Base-by-base conservation (phyloP, 2,329 filamentous ascomycete genomes). In the Cladosporium cucumerinum region DNA sequence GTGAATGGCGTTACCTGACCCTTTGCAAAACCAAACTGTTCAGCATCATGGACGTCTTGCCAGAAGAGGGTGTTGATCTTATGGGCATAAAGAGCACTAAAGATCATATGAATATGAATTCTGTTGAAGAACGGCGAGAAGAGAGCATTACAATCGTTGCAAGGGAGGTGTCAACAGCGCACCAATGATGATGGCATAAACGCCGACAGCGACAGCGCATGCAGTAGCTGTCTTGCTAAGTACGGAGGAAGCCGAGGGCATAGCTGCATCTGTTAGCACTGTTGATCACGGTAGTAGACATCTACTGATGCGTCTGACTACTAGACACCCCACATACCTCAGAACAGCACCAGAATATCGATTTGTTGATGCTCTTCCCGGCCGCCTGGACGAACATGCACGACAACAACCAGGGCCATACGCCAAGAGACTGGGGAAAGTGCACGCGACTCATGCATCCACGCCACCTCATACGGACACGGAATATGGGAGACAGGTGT, bases 1-100 rank as follows among this genome's bases (percentile, higher is more conserved):
- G 86, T 87, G 76, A 98, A 97, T 0, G 94, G 91, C 6, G 92
- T 93, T 2, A 96, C 90, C 79, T 98, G 94, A 70, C 93, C 92
- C 74, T 87, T 90, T 62, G 91, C 87, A 77, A 97, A 97, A 0
- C 93, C 93, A 83, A 92, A 96, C 69, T 85, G 84, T 74, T 96
- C 90, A 0, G 93, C 91, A 66, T 87, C 82, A 67, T 92, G 86
- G 51, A 93, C 76, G 74, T 96, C 86, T 69, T 89, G 83, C 85
- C 87, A 86, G 86, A 93, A 75, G 84, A 86, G 3, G 86, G 82
- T 2, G 88, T 89, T 89, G 69, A 97, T 76, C 67, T 89, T 90
- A 78, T 98, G 89, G 30, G 89, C 88, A 75, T 98, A 99, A 6
- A 97, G 77, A 26, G 90, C 88, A 74, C 93, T 96, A 70, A 2